phyloP scores from a whole-genome alignment of 2,329 filamentous ascomycete species.

The Fusarium liriodendri region DNA sequence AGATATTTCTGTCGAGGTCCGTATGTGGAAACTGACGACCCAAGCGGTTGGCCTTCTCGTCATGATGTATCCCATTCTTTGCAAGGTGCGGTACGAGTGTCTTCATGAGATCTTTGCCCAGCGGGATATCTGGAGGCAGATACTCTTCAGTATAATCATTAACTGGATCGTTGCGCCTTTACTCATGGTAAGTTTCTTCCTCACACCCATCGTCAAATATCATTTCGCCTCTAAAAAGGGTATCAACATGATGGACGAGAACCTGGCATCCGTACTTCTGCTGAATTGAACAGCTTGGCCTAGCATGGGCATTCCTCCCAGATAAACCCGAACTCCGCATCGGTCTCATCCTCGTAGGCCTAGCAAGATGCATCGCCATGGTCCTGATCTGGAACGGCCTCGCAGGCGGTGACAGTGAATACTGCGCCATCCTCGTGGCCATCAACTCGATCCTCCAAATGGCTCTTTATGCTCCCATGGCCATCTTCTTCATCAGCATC shows the following conservation, averaged over 20 bases:
- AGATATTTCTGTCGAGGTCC: no score
- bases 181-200: constrained; percentile 71
- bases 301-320: constrained; percentile 76
- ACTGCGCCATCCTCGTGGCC: constrained; percentile 84
- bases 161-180: constrained; percentile 89
- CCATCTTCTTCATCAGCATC: constrained; percentile 76
- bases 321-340: constrained; percentile 68
- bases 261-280: background rate
- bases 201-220: background rate
- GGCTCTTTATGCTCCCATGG: constrained; percentile 76
- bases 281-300: constrained; percentile 60
- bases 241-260: no score
- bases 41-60: constrained; percentile 75
- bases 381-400: constrained; percentile 77
- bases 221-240: background rate
- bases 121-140: constrained; percentile 78
- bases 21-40: no score
- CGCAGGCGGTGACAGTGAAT: constrained; percentile 81
- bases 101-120: constrained; percentile 74
- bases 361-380: constrained; percentile 92
- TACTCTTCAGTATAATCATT: constrained; percentile 79
- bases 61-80: constrained; percentile 96
- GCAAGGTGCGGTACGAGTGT: constrained; percentile 84
- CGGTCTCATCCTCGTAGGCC: constrained; percentile 83
- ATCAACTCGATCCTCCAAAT: constrained; percentile 82